Evolutionary conservation across 768 basidiomycete species (phyloP), one percentile per base, ranked within the genome.

Genomic region (Tricholoma sp.): DNA sequence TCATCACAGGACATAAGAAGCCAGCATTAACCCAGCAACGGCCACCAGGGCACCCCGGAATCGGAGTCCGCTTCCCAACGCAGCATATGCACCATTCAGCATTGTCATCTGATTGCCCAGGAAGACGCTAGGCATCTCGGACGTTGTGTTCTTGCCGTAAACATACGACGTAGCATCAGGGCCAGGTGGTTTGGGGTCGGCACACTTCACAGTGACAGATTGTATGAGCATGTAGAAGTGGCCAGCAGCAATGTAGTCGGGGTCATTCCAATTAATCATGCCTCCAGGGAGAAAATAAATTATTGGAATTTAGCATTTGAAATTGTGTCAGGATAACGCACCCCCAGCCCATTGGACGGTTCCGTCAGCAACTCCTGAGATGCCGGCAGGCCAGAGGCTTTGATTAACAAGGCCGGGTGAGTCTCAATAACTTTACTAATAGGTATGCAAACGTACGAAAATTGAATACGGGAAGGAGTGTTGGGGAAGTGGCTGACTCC

Each of bases 301-400:
- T n/a, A 41, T 58, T 24, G 54, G 47, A 21, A 19, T 41, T 8
- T 18, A n/a, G 18, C 51, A 37, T 47, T 35, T 35, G 14, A 18
- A 39, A 41, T 5, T 39, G 4, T 16, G 14, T 41, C n/a, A n/a
- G 11, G 19, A 29, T 31, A 32, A 55, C 63, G 52, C 50, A 72
- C 84, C 91, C 59, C 89, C 89, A 14, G 84, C 79, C 91, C 92
- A 95, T 55, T 81, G 63, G 32, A 95, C 72, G 7, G 88, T 92
- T 22, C 92, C 92, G 50, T 74, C 71, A 7, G 89, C 75, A 32
- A 76, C 78, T 8, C 76, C 65, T 37, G 75, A 56, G 64, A 89
- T 85, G 31, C 91, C 92, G 5, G 88, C 87, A n/a, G 91, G 87
- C 91, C 91, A 94, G 54, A 94, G 62, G 59, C 87, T 79, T 56